Evolutionary conservation across 2,329 filamentous ascomycete genomes (phyloP).

Genomic region (Erysiphe pulchra): DNA sequence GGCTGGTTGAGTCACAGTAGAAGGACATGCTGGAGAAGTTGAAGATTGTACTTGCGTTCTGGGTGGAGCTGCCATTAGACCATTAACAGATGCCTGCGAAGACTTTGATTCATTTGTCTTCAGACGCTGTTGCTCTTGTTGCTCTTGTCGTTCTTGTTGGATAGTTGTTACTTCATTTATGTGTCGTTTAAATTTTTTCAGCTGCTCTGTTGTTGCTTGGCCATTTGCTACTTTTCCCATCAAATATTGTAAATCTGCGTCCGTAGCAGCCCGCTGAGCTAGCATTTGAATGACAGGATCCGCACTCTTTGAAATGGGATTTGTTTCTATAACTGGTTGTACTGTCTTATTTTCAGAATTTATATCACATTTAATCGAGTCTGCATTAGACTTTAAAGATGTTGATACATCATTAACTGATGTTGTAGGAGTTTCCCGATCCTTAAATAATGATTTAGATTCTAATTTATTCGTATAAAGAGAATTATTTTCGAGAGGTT

Average conservation of each 20-base stretch:
- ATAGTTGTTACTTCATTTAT: constrained; percentile 52
- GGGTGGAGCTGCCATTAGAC: background rate
- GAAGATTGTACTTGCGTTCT: constrained; percentile 3
- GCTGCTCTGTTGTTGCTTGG: constrained; percentile 41
- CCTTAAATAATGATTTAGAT: background rate
- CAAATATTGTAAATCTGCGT: constrained; percentile 45
- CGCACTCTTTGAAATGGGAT: constrained; percentile 14
- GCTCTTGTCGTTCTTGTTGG: constrained; percentile 31
- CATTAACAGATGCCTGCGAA: background rate
- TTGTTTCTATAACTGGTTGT: constrained; percentile 1
- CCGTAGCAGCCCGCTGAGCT: constrained; percentile 47
- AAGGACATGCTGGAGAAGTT: constrained; percentile 2
- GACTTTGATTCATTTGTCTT: background rate
- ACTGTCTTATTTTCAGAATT: constrained; percentile 2
- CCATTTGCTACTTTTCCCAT: constrained; percentile 69
- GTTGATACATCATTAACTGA: background rate
- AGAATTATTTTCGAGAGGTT: constrained; percentile 7
- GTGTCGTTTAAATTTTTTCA: constrained; percentile 53
- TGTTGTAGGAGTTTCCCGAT: background rate
- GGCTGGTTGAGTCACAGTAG: constrained; percentile 7
- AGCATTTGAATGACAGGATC: constrained; percentile 64
- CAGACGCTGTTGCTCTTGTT: constrained; percentile 14
- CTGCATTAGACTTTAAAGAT: background rate
- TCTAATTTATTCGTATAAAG: background rate
- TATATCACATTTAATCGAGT: constrained; percentile 1